These are phyloP conservation scores for Xylariaceae sp. DNA, from an alignment of 2,329 filamentous ascomycete genomes.

Conservation along the genomic window DNA sequence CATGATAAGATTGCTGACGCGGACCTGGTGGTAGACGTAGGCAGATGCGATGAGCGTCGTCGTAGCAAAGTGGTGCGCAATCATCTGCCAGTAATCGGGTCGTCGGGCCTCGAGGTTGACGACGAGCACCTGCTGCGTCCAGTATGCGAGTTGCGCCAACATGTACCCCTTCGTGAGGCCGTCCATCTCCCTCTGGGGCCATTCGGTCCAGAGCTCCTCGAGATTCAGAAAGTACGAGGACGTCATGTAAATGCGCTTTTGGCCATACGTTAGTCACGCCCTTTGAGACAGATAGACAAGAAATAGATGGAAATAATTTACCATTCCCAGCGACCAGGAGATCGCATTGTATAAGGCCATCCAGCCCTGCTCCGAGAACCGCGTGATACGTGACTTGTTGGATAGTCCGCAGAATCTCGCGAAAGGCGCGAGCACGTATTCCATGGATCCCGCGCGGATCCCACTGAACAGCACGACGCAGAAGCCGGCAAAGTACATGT, in stretches of 20 bases:
- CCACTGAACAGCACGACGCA: constrained; percentile 81
- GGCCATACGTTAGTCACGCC: too few species aligned
- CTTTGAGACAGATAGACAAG: background rate
- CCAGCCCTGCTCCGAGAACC: constrained; percentile 93
- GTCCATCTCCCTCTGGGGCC: constrained; percentile 70
- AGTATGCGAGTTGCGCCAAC: constrained; percentile 84
- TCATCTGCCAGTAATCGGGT: constrained; percentile 94
- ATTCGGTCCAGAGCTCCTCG: constrained; percentile 73
- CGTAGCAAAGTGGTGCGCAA: constrained; percentile 86
- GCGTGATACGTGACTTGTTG: constrained; percentile 65
- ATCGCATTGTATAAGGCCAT: constrained; percentile 73
- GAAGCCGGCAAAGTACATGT: constrained; percentile 67
- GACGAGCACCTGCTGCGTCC: constrained; percentile 86
- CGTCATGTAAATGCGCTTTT: constrained; percentile 68
- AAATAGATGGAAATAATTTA: constrained; percentile 34
- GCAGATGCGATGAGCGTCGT: constrained; percentile 70
- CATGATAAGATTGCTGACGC: constrained; percentile 80
- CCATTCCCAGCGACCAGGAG: constrained; percentile 79
- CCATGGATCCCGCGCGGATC: constrained; percentile 74
- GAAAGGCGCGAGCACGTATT: constrained; percentile 77
- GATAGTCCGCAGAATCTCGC: constrained; percentile 65
- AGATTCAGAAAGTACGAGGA: constrained; percentile 75
- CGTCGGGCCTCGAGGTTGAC: constrained; percentile 88
- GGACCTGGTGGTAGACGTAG: constrained; percentile 79
- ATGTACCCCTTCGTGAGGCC: constrained; percentile 81